These are phyloP conservation scores for Ascoidea rubescens DNA, from an alignment of 805 yeast genomes.

Conservation along the genomic window DNA sequence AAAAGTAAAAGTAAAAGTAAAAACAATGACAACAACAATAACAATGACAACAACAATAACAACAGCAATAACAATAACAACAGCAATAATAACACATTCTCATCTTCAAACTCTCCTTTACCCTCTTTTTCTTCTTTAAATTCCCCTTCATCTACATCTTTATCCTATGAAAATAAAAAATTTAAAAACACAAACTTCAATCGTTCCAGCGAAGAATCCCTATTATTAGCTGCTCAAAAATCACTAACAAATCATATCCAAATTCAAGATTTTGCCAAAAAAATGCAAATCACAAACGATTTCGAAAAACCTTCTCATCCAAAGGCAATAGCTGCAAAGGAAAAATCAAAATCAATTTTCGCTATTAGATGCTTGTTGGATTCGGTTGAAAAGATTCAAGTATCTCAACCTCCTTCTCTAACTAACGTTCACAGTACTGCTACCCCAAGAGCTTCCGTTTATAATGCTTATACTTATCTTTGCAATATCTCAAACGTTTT, in stretches of 20 bases:
- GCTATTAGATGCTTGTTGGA: constrained; percentile 4
- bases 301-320: no score
- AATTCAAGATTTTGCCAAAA: not conserved
- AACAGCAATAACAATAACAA: not conserved
- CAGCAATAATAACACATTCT: not conserved
- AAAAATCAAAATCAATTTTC: not conserved
- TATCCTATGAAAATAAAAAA: not conserved
- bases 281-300: not conserved
- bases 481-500: constrained; percentile 22
- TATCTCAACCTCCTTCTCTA: constrained; percentile 15
- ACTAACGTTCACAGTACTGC: constrained; percentile 18
- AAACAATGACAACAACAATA: not conserved
- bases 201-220: no score
- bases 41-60: not conserved
- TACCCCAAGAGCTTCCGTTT: constrained; percentile 27
- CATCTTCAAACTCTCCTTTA: not conserved
- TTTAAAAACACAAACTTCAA: no score
- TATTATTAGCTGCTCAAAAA: no score
- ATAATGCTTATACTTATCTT: constrained; percentile 28
- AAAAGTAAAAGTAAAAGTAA: not conserved
- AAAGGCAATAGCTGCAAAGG: not conserved
- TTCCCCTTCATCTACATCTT: not conserved
- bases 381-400: not conserved
- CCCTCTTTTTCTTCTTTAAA: not conserved
- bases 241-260: not conserved